Evolutionary conservation across 2,329 filamentous ascomycete genomes (phyloP), one percentile per base, ranked within the genome.

Genomic region (Botryotinia calthae): DNA sequence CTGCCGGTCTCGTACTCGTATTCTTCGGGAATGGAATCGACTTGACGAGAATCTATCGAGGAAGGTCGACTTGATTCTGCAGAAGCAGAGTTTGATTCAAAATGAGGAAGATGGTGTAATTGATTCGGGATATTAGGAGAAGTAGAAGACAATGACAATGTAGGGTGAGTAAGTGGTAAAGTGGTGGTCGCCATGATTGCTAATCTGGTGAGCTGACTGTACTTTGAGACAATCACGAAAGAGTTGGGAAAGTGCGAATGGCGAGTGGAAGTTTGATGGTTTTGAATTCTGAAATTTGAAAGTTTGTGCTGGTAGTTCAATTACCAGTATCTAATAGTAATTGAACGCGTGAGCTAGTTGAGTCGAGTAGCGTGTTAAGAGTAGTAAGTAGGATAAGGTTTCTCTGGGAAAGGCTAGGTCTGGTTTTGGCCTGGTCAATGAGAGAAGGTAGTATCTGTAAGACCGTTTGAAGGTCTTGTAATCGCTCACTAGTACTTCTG

Each of bases 1-100:
- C 86, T 89, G 75, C 87, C 85, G 14, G 87, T 89, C 79, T 90
- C 88, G 81, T 81, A 78, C 28, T 87, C 87, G 81, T 81, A 80
- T 64, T 87, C 87, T 81, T 89, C 87, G 69, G 85, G 83, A 74
- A 89, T 89, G 71, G 87, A 84, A 74, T 88, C 86, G 76, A 85
- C 83, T 70, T 85, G 82, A 76, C 74, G 74, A 12, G 74, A 75
- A 59, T 80, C 78, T 25, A 77, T 76, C 2, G 78, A 79, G 1
- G 76, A 78, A 37, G 73, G 72, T 37, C 72, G 72, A 70, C 73
- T 77, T 34, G 74, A 73, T 48, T 67, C 70, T 46, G 73, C 63
- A 48, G 73, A 76, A n/a, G 72, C 40, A 20, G 62, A 64, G 34
- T 73, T 70, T 46, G 44, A 58, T 58, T 67, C 69, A 20, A 51